These are phyloP conservation scores for Mortierella sp. DNA, from an alignment of 371 early-diverging fungal genomes.

Conservation along the genomic window DNA sequence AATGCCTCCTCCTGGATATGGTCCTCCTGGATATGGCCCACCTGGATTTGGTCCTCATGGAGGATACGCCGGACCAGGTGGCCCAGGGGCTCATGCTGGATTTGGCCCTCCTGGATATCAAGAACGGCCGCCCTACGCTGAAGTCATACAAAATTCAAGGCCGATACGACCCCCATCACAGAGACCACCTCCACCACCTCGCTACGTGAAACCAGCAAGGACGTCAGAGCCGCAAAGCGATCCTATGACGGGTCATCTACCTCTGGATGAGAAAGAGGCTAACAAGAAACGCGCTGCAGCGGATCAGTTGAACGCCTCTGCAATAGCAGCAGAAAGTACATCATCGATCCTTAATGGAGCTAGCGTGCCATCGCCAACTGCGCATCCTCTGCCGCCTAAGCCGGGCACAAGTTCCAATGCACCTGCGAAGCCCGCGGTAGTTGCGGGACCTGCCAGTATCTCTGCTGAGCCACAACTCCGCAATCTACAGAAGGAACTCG, in stretches of 20 bases:
- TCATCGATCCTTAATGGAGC: background rate
- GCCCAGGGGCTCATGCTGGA: slow-evolving; percentile 5
- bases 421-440: slow-evolving; percentile 16
- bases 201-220: slow-evolving; percentile 37
- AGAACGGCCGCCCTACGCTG: slow-evolving; percentile 4
- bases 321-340: background rate
- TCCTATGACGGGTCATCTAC: slow-evolving; percentile 50
- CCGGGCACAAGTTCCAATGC: slow-evolving; percentile 12
- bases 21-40: slow-evolving; percentile 21
- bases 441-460: slow-evolving; percentile 59
- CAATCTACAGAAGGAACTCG: slow-evolving; percentile 72
- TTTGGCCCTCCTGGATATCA: slow-evolving; percentile 13
- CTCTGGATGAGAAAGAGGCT: slow-evolving; percentile 41
- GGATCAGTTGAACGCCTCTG: background rate
- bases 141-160: slow-evolving; percentile 2
- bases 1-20: slow-evolving; percentile 18
- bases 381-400: slow-evolving; percentile 40
- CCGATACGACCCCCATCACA: slow-evolving; percentile 29
- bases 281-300: slow-evolving; percentile 11
- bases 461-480: slow-evolving; percentile 74
- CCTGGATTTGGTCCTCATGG: slow-evolving; percentile 27
- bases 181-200: slow-evolving; percentile 25
- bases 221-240: slow-evolving; percentile 45
- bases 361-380: slow-evolving; percentile 1
- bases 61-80: slow-evolving; percentile 22